A percentile compares a stretch with the other conserved stretches of the same genome.
phyloP scores from a whole-genome alignment of 176 grass and related monocot genomes.

The Aechmea fasciata region DNA sequence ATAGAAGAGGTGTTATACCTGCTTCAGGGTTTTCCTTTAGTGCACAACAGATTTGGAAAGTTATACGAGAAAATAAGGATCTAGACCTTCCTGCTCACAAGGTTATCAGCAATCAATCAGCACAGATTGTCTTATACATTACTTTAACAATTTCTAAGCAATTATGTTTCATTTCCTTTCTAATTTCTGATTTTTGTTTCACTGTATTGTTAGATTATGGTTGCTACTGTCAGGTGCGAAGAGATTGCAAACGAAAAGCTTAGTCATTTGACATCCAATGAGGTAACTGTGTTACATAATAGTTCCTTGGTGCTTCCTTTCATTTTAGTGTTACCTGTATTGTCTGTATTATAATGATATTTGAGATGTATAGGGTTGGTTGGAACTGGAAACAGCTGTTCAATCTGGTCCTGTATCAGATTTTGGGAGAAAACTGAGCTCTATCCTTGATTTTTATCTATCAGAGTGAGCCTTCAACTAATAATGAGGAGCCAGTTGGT shows the following conservation, averaged over 20 bases:
- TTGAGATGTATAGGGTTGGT: slow-evolving; percentile 41
- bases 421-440: slow-evolving; percentile 58
- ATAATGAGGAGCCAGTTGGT: no score
- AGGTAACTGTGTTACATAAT: slow-evolving; percentile 30
- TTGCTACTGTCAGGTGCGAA: slow-evolving; percentile 91
- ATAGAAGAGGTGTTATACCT: slow-evolving; percentile 81
- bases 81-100: slow-evolving; percentile 96
- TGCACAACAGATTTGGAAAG: slow-evolving; percentile 85
- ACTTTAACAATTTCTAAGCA: neutral
- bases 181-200: neutral
- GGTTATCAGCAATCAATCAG: slow-evolving; percentile 23
- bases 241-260: slow-evolving; percentile 86
- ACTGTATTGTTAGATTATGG: slow-evolving; percentile 56
- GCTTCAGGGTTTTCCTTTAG: slow-evolving; percentile 82
- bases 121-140: neutral
- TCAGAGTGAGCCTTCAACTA: slow-evolving; percentile 38
- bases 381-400: slow-evolving; percentile 58
- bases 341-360: slow-evolving; percentile 1
- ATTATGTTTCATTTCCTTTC: neutral
- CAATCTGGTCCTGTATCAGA: slow-evolving; percentile 42
- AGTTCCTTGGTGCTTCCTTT: neutral
- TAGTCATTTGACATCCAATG: slow-evolving; percentile 43
- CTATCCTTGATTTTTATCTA: slow-evolving; percentile 66
- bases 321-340: neutral
- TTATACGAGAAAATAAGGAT: slow-evolving; percentile 91